Evolutionary conservation across 495 filamentous ascomycete species (phyloP).

Genomic region (Darksidea phi): DNA sequence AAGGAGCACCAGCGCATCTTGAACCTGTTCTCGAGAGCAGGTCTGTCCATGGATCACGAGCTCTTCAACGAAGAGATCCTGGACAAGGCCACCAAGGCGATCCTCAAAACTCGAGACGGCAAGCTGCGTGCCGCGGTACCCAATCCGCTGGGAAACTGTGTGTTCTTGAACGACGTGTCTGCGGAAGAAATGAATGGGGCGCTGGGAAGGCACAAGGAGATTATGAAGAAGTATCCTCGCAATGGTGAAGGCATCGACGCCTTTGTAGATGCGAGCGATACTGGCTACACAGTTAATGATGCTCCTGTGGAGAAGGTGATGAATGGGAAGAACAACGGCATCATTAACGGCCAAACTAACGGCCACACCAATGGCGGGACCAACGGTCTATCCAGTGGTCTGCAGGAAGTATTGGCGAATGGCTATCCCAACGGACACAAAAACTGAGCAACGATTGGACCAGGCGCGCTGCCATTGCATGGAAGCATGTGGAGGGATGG

Average conservation of each 20-base stretch:
- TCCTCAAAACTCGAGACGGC: slow-evolving; percentile 63
- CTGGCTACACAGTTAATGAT: slow-evolving; percentile 54
- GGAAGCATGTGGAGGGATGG: not conserved
- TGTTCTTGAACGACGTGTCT: slow-evolving; percentile 58
- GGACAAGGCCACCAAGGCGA: slow-evolving; percentile 59
- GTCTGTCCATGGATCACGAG: slow-evolving; percentile 61
- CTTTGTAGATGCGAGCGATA: slow-evolving; percentile 62
- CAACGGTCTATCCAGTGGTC: slow-evolving; percentile 40
- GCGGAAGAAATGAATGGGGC: slow-evolving; percentile 52
- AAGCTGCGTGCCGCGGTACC: slow-evolving; percentile 60
- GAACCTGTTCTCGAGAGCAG: slow-evolving; percentile 59
- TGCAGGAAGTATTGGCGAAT: slow-evolving; percentile 21
- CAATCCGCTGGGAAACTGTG: slow-evolving; percentile 54
- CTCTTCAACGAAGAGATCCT: slow-evolving; percentile 59
- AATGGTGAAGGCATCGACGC: slow-evolving; percentile 59
- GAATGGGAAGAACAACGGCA: slow-evolving; percentile 36
- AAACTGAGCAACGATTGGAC: not conserved
- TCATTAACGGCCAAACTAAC: slow-evolving; percentile 28
- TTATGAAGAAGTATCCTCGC: slow-evolving; percentile 55
- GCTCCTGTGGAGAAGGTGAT: slow-evolving; percentile 41
- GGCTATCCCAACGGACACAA: slow-evolving; percentile 20
- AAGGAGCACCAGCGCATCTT: slow-evolving; percentile 56
- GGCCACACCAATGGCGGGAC: not conserved
- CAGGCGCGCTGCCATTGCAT: not conserved
- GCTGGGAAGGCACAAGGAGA: slow-evolving; percentile 54